A percentile compares a stretch with the other conserved stretches of the same genome.
These are phyloP conservation scores for Xylona heveae DNA, from an alignment of 495 filamentous ascomycete genomes.

Conservation along the genomic window DNA sequence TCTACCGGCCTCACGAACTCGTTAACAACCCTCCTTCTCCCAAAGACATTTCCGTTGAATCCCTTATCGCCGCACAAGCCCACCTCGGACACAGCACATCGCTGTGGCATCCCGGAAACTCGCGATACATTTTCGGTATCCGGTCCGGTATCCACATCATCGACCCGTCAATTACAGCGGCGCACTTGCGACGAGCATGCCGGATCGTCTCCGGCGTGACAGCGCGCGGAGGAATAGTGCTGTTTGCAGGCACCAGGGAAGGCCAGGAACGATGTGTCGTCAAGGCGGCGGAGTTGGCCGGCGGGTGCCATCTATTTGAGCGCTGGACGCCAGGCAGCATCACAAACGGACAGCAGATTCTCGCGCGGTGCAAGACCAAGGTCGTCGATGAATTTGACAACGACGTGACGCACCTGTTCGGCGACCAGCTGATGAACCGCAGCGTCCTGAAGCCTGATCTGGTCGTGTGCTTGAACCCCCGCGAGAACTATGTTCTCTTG, in stretches of 20 bases:
- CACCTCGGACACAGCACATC: slow-evolving; percentile 87
- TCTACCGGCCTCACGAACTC: slow-evolving; percentile 47
- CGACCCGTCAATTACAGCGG: slow-evolving; percentile 64
- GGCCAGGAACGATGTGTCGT: slow-evolving; percentile 65
- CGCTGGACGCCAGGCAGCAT: slow-evolving; percentile 84
- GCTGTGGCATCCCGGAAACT: slow-evolving; percentile 88
- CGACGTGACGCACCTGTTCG: slow-evolving; percentile 38
- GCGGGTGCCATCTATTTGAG: slow-evolving; percentile 76
- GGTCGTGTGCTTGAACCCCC: slow-evolving; percentile 76
- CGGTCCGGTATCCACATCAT: slow-evolving; percentile 87
- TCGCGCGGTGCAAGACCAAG: slow-evolving; percentile 39
- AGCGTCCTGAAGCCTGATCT: slow-evolving; percentile 64
- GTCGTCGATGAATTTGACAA: slow-evolving; percentile 52
- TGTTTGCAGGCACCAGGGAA: slow-evolving; percentile 73
- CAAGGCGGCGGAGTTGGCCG: slow-evolving; percentile 52
- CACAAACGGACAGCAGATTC: slow-evolving; percentile 80
- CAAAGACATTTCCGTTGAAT: slow-evolving; percentile 67
- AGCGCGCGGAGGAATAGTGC: slow-evolving; percentile 58
- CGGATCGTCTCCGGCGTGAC: slow-evolving; percentile 76
- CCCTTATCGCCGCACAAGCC: slow-evolving; percentile 73
- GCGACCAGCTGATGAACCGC: slow-evolving; percentile 35
- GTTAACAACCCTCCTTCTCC: slow-evolving; percentile 52
- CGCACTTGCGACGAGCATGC: slow-evolving; percentile 73
- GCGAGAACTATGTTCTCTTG: slow-evolving; percentile 77
- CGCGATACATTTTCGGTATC: slow-evolving; percentile 85